Evolutionary conservation across 228 moss, liverwort and hornwort species (phyloP), one percentile per base, ranked within the genome.

Genomic region (Sphagnum fallax): DNA sequence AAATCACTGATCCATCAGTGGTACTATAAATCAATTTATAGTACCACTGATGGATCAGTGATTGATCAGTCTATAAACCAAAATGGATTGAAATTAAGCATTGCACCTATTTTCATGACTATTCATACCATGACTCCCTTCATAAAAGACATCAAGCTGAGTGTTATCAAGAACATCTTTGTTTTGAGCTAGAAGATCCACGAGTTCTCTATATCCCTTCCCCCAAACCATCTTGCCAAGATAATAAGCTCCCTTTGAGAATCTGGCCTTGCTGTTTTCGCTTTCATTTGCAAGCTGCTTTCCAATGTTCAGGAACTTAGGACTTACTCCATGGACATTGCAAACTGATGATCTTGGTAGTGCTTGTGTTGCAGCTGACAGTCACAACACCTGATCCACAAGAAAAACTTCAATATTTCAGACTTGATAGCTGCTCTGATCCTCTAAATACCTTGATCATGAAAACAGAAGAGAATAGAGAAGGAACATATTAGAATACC

Each of bases 171-270:
- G 77, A 50, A 69, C 75, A 5, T 75, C 69, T 72, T 88, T 93
- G 55, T 93, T 93, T 69, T 82, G 75, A 5, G 80, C 81, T 63
- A 96, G 73, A 16, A 96, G 86, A 83, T 93, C 93, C 60, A 93
- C 74, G n/a, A 96, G 86, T 74, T 96, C 96, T 75, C 89, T 84
- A 71, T 91, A 96, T 12, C 96, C 96, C 79, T 96, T 96, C 60
- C 83, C 77, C 96, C 96, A 96, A 32, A 96, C 69, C 96, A 96
- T 90, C 76, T 96, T 96, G 66, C 96, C 96, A 69, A 96, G 83
- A 71, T 88, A 96, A 70, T 96, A 96, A 53, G 91, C 96, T 32
- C 93, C 93, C 69, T 88, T 87, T 0, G 81, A 47, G 52, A 91
- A 93, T 59, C 74, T 78, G 61, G 81, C 71, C 50, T 72, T 81